Evolutionary conservation across 495 filamentous ascomycete species (phyloP).

Genomic region (Lindgomyces ingoldianus): DNA sequence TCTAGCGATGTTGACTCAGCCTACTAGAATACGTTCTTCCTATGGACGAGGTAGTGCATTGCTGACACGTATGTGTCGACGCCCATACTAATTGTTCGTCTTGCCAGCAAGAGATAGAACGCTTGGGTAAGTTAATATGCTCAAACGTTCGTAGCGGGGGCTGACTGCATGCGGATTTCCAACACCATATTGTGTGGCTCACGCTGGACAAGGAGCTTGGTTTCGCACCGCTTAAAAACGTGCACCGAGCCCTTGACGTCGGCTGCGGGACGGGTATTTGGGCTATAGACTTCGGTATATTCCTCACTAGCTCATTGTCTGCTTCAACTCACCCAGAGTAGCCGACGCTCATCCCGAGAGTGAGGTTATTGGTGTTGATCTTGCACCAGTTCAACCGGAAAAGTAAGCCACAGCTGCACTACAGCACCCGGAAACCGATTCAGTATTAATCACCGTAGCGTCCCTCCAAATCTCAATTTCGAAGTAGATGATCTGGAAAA

Average conservation of each 20-base stretch:
- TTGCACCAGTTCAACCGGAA: slow-evolving; percentile 17
- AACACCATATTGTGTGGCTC: slow-evolving; percentile 18
- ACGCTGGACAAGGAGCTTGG: slow-evolving; percentile 10
- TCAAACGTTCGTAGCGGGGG: neutral
- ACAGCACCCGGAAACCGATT: neutral
- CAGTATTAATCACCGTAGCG: neutral
- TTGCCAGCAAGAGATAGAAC: slow-evolving; percentile 11
- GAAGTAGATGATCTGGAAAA: slow-evolving; percentile 20
- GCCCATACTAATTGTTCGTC: neutral
- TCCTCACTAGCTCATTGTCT: neutral
- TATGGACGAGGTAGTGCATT: slow-evolving; percentile 9
- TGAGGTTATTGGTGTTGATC: slow-evolving; percentile 15
- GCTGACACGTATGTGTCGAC: neutral
- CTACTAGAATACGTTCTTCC: slow-evolving; percentile 12
- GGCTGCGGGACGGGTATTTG: slow-evolving; percentile 18
- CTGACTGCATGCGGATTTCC: slow-evolving; percentile 1
- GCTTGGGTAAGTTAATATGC: slow-evolving; percentile 1
- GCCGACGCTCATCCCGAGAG: slow-evolving; percentile 12
- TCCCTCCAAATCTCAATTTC: slow-evolving; percentile 15
- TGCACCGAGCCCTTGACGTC: slow-evolving; percentile 19
- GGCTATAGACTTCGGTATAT: slow-evolving; percentile 17
- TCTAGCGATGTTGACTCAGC: neutral
- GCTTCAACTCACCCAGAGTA: neutral
- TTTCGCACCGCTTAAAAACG: slow-evolving; percentile 11
- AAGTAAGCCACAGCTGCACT: neutral